Percentiles rank a stretch among this genome's conserved stretches.
Evolutionary conservation across 2,329 filamentous ascomycete genomes (phyloP).

Genomic region (Alternaria dauci): DNA sequence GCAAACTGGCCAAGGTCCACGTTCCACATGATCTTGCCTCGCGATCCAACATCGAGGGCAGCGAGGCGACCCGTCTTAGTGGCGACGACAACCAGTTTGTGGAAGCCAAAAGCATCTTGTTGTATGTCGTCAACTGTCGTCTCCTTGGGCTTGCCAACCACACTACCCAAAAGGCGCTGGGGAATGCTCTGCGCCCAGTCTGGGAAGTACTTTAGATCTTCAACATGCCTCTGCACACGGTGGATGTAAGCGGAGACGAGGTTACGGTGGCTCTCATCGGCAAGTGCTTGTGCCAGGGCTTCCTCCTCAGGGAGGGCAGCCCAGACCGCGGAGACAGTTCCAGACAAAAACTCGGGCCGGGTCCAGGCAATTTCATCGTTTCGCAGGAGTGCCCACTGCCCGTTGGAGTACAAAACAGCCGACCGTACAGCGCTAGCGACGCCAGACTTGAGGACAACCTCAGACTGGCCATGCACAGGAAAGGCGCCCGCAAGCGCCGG

Average conservation of each 20-base stretch:
- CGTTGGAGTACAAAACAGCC: constrained; percentile 69
- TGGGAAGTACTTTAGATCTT: constrained; percentile 80
- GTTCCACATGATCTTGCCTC: constrained; percentile 80
- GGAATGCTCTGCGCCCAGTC: constrained; percentile 76
- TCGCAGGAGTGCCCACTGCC: constrained; percentile 83
- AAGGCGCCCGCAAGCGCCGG: constrained; percentile 37
- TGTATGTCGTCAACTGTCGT: constrained; percentile 62
- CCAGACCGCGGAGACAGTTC: constrained; percentile 80
- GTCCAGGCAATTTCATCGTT: constrained; percentile 85
- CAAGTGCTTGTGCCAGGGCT: constrained; percentile 78
- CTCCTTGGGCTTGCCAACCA: constrained; percentile 66
- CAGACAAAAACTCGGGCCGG: constrained; percentile 82
- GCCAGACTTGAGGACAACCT: constrained; percentile 76
- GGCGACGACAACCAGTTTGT: constrained; percentile 82
- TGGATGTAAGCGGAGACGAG: constrained; percentile 84
- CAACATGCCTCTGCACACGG: constrained; percentile 80
- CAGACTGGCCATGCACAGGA: constrained; percentile 76
- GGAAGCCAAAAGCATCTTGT: constrained; percentile 84
- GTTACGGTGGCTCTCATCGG: constrained; percentile 86
- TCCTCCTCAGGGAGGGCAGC: constrained; percentile 78
- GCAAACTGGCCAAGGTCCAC: constrained; percentile 68
- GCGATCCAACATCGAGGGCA: constrained; percentile 77
- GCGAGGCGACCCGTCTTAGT: constrained; percentile 82
- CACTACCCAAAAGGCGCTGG: constrained; percentile 67
- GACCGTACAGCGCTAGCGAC: constrained; percentile 79